Evolutionary conservation across 768 basidiomycete genomes (phyloP), one percentile per base, ranked within the genome.

Genomic region (Pleurotus eryngii): DNA sequence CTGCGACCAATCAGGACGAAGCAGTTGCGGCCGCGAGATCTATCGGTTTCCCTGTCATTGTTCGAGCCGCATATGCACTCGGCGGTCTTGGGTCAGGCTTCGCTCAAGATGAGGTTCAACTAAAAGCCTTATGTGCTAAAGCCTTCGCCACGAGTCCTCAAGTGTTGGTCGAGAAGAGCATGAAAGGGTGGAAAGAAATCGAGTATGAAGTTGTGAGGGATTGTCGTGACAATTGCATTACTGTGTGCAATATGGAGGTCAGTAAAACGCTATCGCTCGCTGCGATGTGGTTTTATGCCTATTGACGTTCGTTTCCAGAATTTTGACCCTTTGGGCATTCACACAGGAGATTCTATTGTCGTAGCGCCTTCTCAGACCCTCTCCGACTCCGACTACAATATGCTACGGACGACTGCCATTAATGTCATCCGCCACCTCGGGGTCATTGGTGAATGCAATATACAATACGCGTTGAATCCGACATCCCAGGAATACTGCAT

Each of bases 181-280:
- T 98, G 96, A 98, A 98, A 75, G 96, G 96, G 2, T 99, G 96
- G 96, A 98, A 99, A 75, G 96, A 99, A 78, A 96, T 99, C 63
- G 96, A 99, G 76, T 99, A 99, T 65, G 96, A 99, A 69, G 96
- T 99, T 49, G 96, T 98, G 9, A 82, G 96, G 58, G 96, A 99
- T 73, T 98, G 95, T 76, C 81, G 92, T 60, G 92, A 98, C 69
- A 99, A 99, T 70, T 98, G 96, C 69, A 98, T 98, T 75, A 96
- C 95, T 0, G 96, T 98, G 61, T 99, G 96, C 76, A 99, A 99
- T 77, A 99, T 99, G 96, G 96, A 99, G 91, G 95, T 95, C 48
- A 57, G 89, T 69, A 26, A 26, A 26, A 8, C n/a, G 3, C 46
- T 48, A 9, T 18, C 12, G 17, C 24, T 37, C n/a, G 47, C 43